Conservation (phyloP, 331 rosid species). For the Telfairia occidentalis region DNA sequence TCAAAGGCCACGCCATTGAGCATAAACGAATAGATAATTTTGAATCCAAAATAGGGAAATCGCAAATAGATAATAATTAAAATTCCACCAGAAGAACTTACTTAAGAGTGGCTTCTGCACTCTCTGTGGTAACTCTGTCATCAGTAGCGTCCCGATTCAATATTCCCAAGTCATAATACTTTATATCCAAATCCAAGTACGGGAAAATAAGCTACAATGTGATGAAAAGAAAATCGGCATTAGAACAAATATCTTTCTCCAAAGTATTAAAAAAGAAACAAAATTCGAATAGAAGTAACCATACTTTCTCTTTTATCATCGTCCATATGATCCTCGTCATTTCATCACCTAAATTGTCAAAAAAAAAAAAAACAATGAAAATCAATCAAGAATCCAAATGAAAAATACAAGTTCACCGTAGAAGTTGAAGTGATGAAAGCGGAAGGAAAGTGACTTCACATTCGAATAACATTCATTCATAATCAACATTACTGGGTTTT, state of each 20-base stretch:
- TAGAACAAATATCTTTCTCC: not conserved
- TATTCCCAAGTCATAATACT: constrained; percentile 85
- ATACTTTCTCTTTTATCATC: constrained; percentile 79
- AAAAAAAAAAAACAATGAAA: not conserved
- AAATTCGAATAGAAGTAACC: constrained; percentile 4
- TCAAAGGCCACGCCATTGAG: not conserved
- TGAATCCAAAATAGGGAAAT: not conserved
- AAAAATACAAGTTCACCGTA: not conserved
- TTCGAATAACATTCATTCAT: too few relatives aligned
- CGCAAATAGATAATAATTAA: not conserved
- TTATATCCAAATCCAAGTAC: constrained; percentile 68
- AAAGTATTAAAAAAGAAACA: not conserved
- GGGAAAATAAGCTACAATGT: constrained; percentile 84
- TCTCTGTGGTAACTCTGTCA: constrained; percentile 78
- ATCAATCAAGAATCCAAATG: not conserved
- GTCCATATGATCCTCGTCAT: constrained; percentile 90
- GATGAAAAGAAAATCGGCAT: not conserved
- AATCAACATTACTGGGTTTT: not conserved
- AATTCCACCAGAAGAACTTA: constrained; percentile 22
- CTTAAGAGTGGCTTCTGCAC: constrained; percentile 90
- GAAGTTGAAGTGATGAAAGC: not conserved
- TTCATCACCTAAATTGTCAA: constrained; percentile 60
- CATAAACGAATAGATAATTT: not conserved
- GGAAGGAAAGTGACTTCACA: not conserved
- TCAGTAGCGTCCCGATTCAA: constrained; percentile 77